Conservation (phyloP, 768 basidiomycete species). For the Tulasnella calospora region DNA sequence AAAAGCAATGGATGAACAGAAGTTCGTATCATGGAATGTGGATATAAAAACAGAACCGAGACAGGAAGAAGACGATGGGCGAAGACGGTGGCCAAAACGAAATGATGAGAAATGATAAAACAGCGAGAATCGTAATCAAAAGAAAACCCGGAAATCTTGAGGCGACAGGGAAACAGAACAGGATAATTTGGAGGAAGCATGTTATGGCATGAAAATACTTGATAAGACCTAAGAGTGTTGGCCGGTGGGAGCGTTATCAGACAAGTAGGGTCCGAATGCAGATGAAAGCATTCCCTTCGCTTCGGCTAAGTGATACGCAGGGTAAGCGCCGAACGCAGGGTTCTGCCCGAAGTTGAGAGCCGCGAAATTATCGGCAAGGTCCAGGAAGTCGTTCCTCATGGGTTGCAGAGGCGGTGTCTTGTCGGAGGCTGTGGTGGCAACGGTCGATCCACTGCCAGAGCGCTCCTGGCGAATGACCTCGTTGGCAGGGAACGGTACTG, state of each 20-base stretch:
- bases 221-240: too few relatives aligned
- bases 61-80: not conserved
- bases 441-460: conserved; percentile 18
- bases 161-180: too few relatives aligned
- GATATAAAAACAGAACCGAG: not conserved
- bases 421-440: not conserved
- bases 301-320: not conserved
- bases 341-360: conserved; percentile 14
- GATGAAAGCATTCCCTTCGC: too few relatives aligned
- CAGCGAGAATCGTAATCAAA: too few relatives aligned
- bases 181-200: too few relatives aligned
- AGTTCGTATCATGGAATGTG: not conserved
- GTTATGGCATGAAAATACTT: too few relatives aligned
- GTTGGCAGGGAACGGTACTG: not conserved
- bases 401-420: not conserved
- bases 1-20: not conserved
- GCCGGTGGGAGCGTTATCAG: too few relatives aligned
- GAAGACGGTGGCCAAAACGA: too few relatives aligned
- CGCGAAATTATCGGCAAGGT: not conserved
- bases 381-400: not conserved
- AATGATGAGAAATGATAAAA: too few relatives aligned
- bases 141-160: too few relatives aligned
- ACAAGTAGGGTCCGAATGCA: too few relatives aligned
- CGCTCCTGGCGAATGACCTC: conserved; percentile 19
- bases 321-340: not conserved